These are phyloP conservation scores for Piloderma croceum DNA, from an alignment of 768 basidiomycete genomes.

Conservation along the genomic window DNA sequence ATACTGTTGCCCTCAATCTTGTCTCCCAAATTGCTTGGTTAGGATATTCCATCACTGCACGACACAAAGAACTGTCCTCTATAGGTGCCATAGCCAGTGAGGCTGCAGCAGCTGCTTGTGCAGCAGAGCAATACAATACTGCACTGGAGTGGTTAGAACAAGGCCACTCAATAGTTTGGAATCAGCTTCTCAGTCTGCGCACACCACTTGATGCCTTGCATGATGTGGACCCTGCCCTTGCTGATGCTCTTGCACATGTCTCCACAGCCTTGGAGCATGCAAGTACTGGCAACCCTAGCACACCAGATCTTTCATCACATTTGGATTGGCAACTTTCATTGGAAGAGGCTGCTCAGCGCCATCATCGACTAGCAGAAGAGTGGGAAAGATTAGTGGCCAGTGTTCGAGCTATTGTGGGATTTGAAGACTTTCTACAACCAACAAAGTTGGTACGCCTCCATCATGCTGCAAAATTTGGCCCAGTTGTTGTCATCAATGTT, in stretches of 20 bases:
- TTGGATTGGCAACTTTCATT: constrained; percentile 8
- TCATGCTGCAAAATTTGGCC: too few relatives aligned
- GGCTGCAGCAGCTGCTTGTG: too few relatives aligned
- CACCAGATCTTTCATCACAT: too few relatives aligned
- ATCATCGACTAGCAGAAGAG: constrained; percentile 13
- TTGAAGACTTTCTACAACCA: too few relatives aligned
- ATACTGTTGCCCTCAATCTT: too few relatives aligned
- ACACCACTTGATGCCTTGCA: constrained; percentile 16
- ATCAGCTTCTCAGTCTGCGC: constrained; percentile 13
- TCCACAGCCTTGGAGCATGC: constrained; percentile 8
- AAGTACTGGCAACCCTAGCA: too few relatives aligned
- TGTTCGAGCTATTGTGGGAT: constrained; percentile 12
- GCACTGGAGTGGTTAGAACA: constrained; percentile 23
- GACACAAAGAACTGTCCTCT: too few relatives aligned
- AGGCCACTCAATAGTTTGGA: constrained; percentile 20
- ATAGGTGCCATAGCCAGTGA: too few relatives aligned
- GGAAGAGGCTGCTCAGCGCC: constrained; percentile 12
- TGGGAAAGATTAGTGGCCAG: constrained; percentile 13
- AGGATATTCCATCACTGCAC: too few relatives aligned
- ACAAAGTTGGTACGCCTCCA: too few relatives aligned
- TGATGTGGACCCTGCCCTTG: constrained; percentile 1
- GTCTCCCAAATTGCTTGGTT: too few relatives aligned
- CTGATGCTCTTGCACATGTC: constrained; percentile 3
- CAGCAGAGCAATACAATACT: constrained; percentile 6
- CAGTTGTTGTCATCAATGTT: too few relatives aligned